Evolutionary conservation across 2,329 filamentous ascomycete species (phyloP), one percentile per base, ranked within the genome.

Genomic region (Penicillium sp.): DNA sequence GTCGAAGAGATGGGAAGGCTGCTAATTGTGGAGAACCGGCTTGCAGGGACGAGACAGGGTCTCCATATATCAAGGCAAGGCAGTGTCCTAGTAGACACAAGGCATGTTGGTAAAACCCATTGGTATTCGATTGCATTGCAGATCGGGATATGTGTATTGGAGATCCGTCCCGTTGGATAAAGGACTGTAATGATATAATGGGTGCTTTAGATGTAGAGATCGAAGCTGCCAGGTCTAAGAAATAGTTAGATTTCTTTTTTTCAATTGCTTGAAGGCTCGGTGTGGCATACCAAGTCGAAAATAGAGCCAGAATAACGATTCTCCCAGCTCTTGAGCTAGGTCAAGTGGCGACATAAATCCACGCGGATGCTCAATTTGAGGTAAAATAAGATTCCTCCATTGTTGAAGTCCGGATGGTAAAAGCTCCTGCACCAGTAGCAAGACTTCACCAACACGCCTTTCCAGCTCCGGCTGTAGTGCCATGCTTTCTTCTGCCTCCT

Each of bases 161-260:
- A 3, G 61, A 61, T 11, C 62, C 64, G 25, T 66, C 61, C 5
- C 59, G 61, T 16, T 62, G 60, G 5, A 64, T n/a, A 23, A 61
- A 62, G 7, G 64, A 61, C 35, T 31, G 57, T 16, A 66, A 62
- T 2, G 61, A 57, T 35, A 65, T 61, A 1, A 64, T 39, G 1
- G 65, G 66, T n/a, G 61, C 45, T 33, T 64, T 59, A 4, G 43
- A 45, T 16, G 49, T 49, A 11, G 54, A 51, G 6, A 68, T 61
- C 8, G 62, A 67, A 2, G 62, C 55, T 14, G 66, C 65, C 2
- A 68, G 59, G 45, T 68, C 65, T 67, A 11, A 19, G n/a, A 29
- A 11, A n/a, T n/a, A 8, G 45, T 47, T 19, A 47, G n/a, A 23
- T 16, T 5, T n/a, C n/a, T n/a, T 33, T 6, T 4, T 11, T 4